Evolutionary conservation across 139 green algal genomes (phyloP).

Genomic region (Chloropicon primus): DNA sequence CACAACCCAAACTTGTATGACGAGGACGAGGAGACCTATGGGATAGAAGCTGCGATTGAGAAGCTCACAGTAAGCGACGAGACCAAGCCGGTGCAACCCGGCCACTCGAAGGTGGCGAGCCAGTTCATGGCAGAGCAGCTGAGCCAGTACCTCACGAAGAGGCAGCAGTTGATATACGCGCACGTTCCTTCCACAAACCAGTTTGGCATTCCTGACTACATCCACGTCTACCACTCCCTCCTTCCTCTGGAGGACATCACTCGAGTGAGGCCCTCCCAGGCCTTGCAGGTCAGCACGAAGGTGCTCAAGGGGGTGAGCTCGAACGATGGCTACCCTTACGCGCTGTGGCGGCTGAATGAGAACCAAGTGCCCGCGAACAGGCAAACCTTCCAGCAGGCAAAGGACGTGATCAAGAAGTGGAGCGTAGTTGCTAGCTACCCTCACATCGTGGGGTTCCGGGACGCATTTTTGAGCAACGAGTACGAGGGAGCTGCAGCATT

Average conservation of each 20-base stretch:
- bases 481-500: not conserved
- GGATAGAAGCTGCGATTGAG: not conserved
- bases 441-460: not conserved
- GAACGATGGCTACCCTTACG: not conserved
- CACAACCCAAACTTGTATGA: not conserved
- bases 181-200: constrained; percentile 23
- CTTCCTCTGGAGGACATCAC: not conserved
- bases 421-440: not conserved
- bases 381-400: not conserved
- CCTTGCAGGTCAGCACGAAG: not conserved
- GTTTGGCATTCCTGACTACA: not conserved
- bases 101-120: constrained; percentile 24
- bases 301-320: not conserved
- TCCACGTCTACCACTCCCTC: not conserved
- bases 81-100: constrained; percentile 2
- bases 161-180: constrained; percentile 37
- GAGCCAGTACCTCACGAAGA: constrained; percentile 53
- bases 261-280: not conserved
- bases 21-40: not conserved
- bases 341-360: not conserved
- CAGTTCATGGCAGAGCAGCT: constrained; percentile 51
- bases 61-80: not conserved
- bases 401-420: not conserved
- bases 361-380: not conserved
- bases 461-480: not conserved